Evolutionary conservation across 306 rosid species (phyloP).

Genomic region (Hippophae rhamnoides): DNA sequence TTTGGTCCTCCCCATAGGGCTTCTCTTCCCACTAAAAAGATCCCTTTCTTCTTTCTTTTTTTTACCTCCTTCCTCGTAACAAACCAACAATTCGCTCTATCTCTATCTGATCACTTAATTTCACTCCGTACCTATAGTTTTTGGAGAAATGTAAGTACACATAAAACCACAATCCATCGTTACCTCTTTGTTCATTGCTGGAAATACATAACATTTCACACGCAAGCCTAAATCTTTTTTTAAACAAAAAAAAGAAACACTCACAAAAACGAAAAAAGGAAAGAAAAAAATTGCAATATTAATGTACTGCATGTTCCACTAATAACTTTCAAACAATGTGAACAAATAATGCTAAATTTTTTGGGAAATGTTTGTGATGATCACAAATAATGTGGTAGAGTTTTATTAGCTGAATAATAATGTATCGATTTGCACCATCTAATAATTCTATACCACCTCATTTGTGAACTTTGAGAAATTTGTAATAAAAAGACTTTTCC

Average conservation of each 20-base stretch:
- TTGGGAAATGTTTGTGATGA: too few species aligned
- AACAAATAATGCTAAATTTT: too few species aligned
- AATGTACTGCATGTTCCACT: neutral
- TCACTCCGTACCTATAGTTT: constrained; percentile 11
- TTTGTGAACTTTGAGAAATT: too few species aligned
- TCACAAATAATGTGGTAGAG: too few species aligned
- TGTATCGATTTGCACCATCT: too few species aligned
- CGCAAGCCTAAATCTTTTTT: constrained; percentile 6
- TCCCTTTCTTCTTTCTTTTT: constrained; percentile 25
- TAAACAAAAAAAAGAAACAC: constrained; percentile 11
- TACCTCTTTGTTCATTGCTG: constrained; percentile 27
- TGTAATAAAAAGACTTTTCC: too few species aligned
- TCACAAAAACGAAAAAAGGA: constrained; percentile 15
- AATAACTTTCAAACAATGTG: too few species aligned
- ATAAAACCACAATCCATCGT: constrained; percentile 31
- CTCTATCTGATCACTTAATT: constrained; percentile 2
- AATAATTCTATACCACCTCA: too few species aligned
- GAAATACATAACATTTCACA: constrained; percentile 29
- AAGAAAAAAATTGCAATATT: neutral
- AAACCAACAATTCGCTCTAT: constrained; percentile 20
- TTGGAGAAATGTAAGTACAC: constrained; percentile 26
- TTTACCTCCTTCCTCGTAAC: neutral
- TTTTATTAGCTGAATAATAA: too few species aligned
- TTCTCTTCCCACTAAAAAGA: constrained; percentile 38
- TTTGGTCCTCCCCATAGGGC: constrained; percentile 40